A percentile compares a stretch with the other conserved stretches of the same genome.
Evolutionary conservation across 345 rosid genomes (phyloP).

Genomic region (Aquilaria yunnanensis): DNA sequence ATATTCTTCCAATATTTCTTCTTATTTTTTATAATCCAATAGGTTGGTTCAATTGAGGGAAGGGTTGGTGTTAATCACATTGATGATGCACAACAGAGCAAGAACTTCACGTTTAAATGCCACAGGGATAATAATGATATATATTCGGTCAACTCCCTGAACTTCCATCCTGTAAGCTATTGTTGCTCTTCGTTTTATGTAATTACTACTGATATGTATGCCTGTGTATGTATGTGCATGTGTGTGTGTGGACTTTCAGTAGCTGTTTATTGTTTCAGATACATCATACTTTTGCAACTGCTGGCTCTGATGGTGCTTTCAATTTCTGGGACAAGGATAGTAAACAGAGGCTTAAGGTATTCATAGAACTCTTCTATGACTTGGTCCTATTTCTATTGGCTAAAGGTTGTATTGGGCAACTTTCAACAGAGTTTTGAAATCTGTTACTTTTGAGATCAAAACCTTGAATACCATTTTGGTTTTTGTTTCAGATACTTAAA

Average conservation of each 20-base stretch:
- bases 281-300: conserved; percentile 95
- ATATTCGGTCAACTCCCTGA: conserved; percentile 89
- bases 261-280: conserved; percentile 39
- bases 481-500: too few species aligned
- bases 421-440: too few species aligned
- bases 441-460: too few species aligned
- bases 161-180: conserved; percentile 88
- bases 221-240: not conserved
- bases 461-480: too few species aligned
- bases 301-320: conserved; percentile 97
- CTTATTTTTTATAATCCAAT: not conserved
- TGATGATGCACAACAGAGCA: conserved; percentile 67
- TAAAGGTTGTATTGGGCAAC: too few species aligned
- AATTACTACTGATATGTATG: not conserved
- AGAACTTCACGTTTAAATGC: conserved; percentile 97
- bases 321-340: conserved; percentile 99
- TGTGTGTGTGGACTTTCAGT: not conserved
- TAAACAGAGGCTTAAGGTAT: conserved; percentile 94
- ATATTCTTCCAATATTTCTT: not conserved
- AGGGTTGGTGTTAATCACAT: conserved; percentile 97
- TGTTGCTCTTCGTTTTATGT: not conserved
- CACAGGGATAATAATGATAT: conserved; percentile 90
- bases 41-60: conserved; percentile 99
- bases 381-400: not conserved
- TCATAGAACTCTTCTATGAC: conserved; percentile 5